Percentiles rank a stretch among this genome's conserved stretches.
Conservation (phyloP, 1,284 basidiomycete genomes). For the Mycena citricolor region DNA sequence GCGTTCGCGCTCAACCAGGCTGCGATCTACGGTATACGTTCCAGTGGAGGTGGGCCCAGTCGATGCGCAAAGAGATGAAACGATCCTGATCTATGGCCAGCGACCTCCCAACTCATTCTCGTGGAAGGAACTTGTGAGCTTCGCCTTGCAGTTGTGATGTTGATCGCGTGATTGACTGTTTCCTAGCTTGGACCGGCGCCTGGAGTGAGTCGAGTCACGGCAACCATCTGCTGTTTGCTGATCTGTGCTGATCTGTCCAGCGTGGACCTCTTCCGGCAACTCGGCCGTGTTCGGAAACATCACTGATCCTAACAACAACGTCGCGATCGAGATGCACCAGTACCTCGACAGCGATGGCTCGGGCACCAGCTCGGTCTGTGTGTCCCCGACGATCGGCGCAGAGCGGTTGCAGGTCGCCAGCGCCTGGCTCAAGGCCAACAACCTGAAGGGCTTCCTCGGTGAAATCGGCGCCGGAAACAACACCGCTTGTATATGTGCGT, state of each 20-base stretch:
- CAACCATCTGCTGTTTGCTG: no score
- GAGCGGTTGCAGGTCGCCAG: constrained; percentile 58
- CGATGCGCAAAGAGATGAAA: no score
- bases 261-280: constrained; percentile 59
- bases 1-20: constrained; percentile 60
- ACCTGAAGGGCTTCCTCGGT: constrained; percentile 63
- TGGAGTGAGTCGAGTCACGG: constrained; percentile 50
- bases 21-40: constrained; percentile 59
- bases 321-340: constrained; percentile 69
- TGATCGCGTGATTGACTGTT: background rate
- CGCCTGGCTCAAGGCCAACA: constrained; percentile 56
- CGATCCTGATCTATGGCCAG: constrained; percentile 2
- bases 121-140: constrained; percentile 45
- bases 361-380: constrained; percentile 54
- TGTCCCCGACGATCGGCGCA: constrained; percentile 57
- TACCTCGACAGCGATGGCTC: constrained; percentile 70
- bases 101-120: constrained; percentile 54
- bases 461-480: constrained; percentile 64
- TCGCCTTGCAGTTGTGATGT: no score
- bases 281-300: constrained; percentile 51
- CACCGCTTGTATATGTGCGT: constrained; percentile 25
- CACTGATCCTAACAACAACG: constrained; percentile 61
- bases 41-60: constrained; percentile 42
- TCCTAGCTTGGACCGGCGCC: constrained; percentile 48
- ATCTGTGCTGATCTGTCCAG: constrained; percentile 25